These are phyloP conservation scores for Pleochaeta shiraiana DNA, from an alignment of 2,329 filamentous ascomycete species.

Conservation along the genomic window DNA sequence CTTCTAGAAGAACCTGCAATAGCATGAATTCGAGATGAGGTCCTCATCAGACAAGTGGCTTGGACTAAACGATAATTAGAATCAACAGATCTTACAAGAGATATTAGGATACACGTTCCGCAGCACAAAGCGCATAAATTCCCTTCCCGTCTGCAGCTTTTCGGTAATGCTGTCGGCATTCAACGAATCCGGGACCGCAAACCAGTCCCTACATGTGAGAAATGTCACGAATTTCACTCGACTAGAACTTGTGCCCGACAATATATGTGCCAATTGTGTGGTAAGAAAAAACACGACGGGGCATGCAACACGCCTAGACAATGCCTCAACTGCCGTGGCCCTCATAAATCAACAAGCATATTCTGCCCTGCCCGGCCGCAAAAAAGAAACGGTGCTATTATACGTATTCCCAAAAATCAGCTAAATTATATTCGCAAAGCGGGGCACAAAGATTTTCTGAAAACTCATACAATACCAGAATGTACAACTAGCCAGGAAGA, in stretches of 20 bases:
- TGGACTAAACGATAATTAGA: background rate
- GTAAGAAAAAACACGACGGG: background rate
- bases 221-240: background rate
- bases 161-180: background rate
- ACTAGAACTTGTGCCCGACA: background rate
- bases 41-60: background rate
- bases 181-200: background rate
- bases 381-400: background rate
- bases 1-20: background rate
- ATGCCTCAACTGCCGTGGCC: background rate
- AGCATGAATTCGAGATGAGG: background rate
- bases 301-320: background rate
- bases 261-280: background rate
- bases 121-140: background rate
- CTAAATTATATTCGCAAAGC: background rate
- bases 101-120: background rate
- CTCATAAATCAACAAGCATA: background rate
- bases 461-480: background rate
- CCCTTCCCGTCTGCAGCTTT: background rate
- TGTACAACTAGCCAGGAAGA: background rate
- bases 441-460: background rate
- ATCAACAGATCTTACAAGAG: background rate
- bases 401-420: background rate
- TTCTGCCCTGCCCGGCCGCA: background rate
- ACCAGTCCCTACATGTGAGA: background rate